Percentiles rank a stretch among this genome's conserved stretches.
These are phyloP conservation scores for Fraxinus velutina DNA, from an alignment of 305 asterid genomes.

Conservation along the genomic window DNA sequence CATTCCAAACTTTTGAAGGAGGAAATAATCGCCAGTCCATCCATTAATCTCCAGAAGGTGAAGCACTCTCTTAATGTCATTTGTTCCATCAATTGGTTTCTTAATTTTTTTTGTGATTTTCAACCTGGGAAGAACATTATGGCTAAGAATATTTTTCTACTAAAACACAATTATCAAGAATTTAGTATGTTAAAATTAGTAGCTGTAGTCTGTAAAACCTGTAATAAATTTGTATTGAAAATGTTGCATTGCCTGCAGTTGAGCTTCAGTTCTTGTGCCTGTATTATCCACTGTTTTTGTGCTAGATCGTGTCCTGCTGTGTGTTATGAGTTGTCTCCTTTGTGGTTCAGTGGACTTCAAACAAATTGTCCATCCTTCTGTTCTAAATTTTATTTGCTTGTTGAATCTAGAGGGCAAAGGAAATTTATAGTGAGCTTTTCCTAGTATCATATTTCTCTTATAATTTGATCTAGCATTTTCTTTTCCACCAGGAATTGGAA, in stretches of 20 bases:
- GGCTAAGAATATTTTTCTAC: constrained; percentile 3
- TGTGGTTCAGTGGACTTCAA: background rate
- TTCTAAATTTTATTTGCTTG: background rate
- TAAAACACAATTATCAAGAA: constrained; percentile 13
- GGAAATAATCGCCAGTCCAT: constrained; percentile 25
- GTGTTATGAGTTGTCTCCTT: background rate
- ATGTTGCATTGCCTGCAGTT: background rate
- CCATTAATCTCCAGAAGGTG: constrained; percentile 46
- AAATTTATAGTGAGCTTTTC: background rate
- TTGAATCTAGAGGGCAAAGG: background rate
- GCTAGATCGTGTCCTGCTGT: background rate
- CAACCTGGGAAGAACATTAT: constrained; percentile 3
- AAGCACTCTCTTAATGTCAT: constrained; percentile 6
- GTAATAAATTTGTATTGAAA: background rate
- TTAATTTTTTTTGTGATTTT: background rate
- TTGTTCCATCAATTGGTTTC: constrained; percentile 16
- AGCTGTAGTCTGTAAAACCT: background rate
- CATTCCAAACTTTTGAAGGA: constrained; percentile 43
- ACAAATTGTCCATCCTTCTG: background rate
- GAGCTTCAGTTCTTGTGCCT: background rate
- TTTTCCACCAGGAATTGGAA: constrained; percentile 41
- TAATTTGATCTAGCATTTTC: constrained; percentile 10
- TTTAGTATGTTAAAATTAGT: constrained; percentile 6
- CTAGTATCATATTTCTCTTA: constrained; percentile 8
- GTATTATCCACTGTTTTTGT: background rate